Evolutionary conservation across 495 filamentous ascomycete genomes (phyloP).

Genomic region (Aspergillus panamensis): DNA sequence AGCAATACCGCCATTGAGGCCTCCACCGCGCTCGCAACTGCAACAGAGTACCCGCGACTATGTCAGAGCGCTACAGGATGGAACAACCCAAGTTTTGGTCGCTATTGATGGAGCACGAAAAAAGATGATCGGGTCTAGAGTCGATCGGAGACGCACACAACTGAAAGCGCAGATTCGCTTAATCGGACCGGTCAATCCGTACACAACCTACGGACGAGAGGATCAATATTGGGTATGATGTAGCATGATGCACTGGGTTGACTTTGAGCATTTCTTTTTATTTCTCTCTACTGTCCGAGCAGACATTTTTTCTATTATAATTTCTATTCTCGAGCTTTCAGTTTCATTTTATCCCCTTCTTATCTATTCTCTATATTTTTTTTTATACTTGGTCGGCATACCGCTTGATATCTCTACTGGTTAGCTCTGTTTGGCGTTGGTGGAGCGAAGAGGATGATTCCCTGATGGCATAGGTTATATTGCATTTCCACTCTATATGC

Average conservation of each 20-base stretch:
- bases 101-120: constrained; percentile 35
- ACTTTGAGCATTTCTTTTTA: neutral
- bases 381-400: neutral
- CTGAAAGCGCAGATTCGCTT: constrained; percentile 46
- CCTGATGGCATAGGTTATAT: neutral
- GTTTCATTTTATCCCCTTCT: neutral
- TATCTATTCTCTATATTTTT: neutral
- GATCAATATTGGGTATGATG: constrained; percentile 41
- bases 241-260: neutral
- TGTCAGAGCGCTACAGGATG: constrained; percentile 29
- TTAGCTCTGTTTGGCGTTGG: constrained; percentile 1
- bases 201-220: constrained; percentile 26
- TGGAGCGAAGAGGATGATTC: neutral
- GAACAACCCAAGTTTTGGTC: constrained; percentile 28
- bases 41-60: constrained; percentile 32
- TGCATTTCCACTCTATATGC: neutral
- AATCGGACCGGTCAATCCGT: constrained; percentile 39
- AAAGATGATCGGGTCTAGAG: constrained; percentile 32
- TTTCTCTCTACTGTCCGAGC: neutral
- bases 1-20: constrained; percentile 21
- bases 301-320: neutral
- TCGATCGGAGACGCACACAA: constrained; percentile 35
- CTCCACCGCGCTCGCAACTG: constrained; percentile 23
- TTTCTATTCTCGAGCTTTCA: neutral
- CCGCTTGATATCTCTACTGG: neutral